Evolutionary conservation across 345 rosid species (phyloP), one percentile per base, ranked within the genome.

Genomic region (Noccaea bulbosa): DNA sequence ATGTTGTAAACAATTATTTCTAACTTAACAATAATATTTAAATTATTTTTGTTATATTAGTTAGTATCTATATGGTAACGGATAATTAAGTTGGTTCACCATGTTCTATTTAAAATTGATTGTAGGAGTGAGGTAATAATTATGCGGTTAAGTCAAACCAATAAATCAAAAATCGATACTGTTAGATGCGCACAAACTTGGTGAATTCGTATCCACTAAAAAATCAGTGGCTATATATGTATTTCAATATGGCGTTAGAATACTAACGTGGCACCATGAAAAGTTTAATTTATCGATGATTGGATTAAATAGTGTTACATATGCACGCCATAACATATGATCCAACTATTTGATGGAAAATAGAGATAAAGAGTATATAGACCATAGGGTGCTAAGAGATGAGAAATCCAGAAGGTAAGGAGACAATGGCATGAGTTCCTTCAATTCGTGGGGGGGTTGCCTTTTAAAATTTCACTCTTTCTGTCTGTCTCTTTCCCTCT

Each of bases 341-440:
- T 7, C 39, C 58, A 72, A 64, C 55, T 56, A 65, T 73, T 56
- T 57, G 66, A 65, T 39, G 52, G 30, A 48, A 38, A 32, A 14
- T n/a, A 12, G 2, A 45, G 11, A 62, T 49, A 35, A 7, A 14
- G 11, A 61, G 10, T 60, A 50, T 27, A n/a, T 40, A 27, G 50
- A 59, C 3, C 30, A 27, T 27, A 27, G 40, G 30, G 22, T 27
- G 27, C 20, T 60, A 34, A 27, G n/a, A 46, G 0, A 3, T 68
- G 20, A 45, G 46, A 45, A 46, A 27, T 57, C 32, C 39, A 59
- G 10, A 37, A 6, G 60, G 5, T 15, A 11, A 73, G 72, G 77
- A 53, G 71, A 57, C 77, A 65, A 56, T 65, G 67, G 20, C 67
- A 73, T 73, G 67, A 57, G 67, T 65, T 73, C n/a, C 35, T 65